Base-by-base conservation (phyloP, 2,329 filamentous ascomycete species). In the Hymenoscyphus occultus region DNA sequence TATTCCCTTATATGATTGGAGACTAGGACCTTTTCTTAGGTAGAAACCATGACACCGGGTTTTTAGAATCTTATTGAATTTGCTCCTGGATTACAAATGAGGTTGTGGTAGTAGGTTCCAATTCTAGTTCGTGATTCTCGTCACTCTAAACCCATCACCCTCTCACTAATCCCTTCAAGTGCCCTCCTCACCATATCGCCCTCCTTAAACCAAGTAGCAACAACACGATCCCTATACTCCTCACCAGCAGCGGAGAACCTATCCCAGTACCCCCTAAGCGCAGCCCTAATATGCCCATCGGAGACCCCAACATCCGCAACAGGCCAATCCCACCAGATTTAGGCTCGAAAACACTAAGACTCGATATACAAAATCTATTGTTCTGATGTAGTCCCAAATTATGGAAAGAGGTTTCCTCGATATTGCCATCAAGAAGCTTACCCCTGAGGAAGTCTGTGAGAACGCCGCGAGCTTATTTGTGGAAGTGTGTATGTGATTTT, bases 321-420 rank as follows among this genome's bases (percentile, higher is more conserved):
- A 39, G 54, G 64, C 67, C 67, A 69, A 1, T 60, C 65, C 60
- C 65, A 35, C 51, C 59, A n/a, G 45, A 60, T 42, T 39, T 54
- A 2, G 67, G 65, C 59, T 70, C 59, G 40, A 69, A 70, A 13
- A 56, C 39, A 7, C 62, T 62, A 28, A 69, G 22, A 60, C 67
- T 70, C 10, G 64, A 67, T 45, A 67, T 61, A 32, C 65, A 56
- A 56, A 66, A 69, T 1, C 62, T 64, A 48, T 67, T 68, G 19
- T 66, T 70, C 54, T 62, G 56, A 57, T 67, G 66, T 7, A 65
- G 39, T 5, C 56, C 62, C 2, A 67, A 16, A 0, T 62, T 64
- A 16, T 59, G 59, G 19, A 69, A 69, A 19, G 45, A 51, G 14
- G 64, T 32, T n/a, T 69, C 63, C 56, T 69, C 67, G 19, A 65